A percentile compares a stretch with the other conserved stretches of the same genome.
phyloP scores from a whole-genome alignment of 139 green algal genomes.

The Chlorella sp. region DNA sequence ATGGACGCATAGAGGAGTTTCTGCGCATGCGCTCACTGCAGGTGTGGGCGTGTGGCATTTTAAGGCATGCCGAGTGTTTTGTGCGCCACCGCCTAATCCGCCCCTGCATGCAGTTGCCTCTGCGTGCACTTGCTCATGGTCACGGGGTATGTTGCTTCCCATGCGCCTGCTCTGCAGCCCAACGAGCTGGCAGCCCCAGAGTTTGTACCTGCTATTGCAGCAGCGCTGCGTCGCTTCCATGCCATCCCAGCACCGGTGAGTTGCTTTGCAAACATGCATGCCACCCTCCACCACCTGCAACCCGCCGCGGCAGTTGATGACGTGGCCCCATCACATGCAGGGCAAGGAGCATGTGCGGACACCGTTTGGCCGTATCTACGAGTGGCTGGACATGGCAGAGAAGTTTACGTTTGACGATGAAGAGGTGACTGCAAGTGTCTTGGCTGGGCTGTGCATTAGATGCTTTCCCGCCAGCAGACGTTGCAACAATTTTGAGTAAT shows the following conservation, averaged over 20 bases:
- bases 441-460: too few species aligned
- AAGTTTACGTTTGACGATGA: slow-evolving; percentile 59
- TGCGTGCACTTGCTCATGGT: too few species aligned
- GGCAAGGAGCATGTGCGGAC: slow-evolving; percentile 2
- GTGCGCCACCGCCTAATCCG: not conserved
- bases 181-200: slow-evolving; percentile 67
- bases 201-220: slow-evolving; percentile 68
- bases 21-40: slow-evolving; percentile 64
- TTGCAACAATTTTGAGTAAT: too few species aligned
- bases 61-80: not conserved
- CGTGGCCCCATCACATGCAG: not conserved
- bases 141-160: too few species aligned
- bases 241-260: slow-evolving; percentile 3
- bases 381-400: slow-evolving; percentile 70
- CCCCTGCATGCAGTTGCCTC: not conserved
- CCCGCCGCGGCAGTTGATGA: not conserved
- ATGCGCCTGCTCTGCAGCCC: slow-evolving; percentile 34
- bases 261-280: not conserved
- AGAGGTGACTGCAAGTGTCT: too few species aligned
- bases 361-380: slow-evolving; percentile 29
- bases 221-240: slow-evolving; percentile 65
- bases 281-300: not conserved
- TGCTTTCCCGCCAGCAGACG: too few species aligned
- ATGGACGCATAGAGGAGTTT: slow-evolving; percentile 86
- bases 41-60: not conserved